Conservation (phyloP, 1,284 basidiomycete species). For the Cutaneotrichosporon cutaneum region DNA sequence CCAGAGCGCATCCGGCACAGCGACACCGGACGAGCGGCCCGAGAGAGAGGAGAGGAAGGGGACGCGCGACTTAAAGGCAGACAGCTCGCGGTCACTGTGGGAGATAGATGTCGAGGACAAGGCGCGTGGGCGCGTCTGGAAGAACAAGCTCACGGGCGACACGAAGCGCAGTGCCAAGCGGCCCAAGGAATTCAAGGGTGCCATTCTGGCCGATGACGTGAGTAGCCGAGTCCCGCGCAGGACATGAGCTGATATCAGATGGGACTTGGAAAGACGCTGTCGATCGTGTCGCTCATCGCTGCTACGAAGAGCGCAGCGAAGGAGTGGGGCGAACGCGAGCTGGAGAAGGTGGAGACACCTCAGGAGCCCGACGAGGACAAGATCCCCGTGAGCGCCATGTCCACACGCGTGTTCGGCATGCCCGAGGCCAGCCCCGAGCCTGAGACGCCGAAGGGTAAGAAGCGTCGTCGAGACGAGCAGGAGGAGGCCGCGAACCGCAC, state of each 20-base stretch:
- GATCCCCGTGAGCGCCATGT: constrained; percentile 63
- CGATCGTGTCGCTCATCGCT: constrained; percentile 84
- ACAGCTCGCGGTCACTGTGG: constrained; percentile 44
- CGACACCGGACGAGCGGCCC: background rate
- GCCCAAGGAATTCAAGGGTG: constrained; percentile 77
- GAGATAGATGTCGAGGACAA: constrained; percentile 40
- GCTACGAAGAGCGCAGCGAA: constrained; percentile 72
- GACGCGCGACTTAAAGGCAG: constrained; percentile 29
- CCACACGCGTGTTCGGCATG: constrained; percentile 79
- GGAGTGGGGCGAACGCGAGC: constrained; percentile 59
- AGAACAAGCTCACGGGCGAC: constrained; percentile 81
- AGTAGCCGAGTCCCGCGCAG: too few species aligned
- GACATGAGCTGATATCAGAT: constrained; percentile 59
- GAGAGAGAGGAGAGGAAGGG: constrained; percentile 18
- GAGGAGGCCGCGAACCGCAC: constrained; percentile 47
- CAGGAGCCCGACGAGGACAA: constrained; percentile 46
- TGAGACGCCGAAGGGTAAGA: constrained; percentile 34
- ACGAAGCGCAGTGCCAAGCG: constrained; percentile 59
- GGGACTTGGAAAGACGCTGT: constrained; percentile 98
- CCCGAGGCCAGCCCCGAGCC: constrained; percentile 52
- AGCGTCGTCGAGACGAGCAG: constrained; percentile 41
- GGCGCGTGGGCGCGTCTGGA: constrained; percentile 68
- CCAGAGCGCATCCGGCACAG: constrained; percentile 18
- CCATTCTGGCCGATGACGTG: constrained; percentile 88
- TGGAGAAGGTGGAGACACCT: constrained; percentile 55